Evolutionary conservation across 1,284 basidiomycete species (phyloP).

Genomic region (Irpex sp.): DNA sequence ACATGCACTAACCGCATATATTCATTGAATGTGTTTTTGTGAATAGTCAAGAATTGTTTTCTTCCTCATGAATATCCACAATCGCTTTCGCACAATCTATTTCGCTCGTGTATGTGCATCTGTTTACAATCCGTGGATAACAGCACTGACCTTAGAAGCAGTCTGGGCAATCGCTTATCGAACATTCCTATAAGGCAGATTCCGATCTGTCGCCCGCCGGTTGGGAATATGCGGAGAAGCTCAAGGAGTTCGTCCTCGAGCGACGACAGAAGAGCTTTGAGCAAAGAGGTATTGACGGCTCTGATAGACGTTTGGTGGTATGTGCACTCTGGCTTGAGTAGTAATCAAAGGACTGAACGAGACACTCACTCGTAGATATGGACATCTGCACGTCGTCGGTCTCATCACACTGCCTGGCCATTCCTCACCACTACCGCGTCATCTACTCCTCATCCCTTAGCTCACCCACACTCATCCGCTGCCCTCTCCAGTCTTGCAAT

Average conservation of each 20-base stretch:
- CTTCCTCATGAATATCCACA: constrained; percentile 99
- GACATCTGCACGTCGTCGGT: constrained; percentile 91
- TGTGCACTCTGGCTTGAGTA: constrained; percentile 23
- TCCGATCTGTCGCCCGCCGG: constrained; percentile 94
- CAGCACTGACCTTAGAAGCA: constrained; percentile 22
- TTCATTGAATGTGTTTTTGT: no score
- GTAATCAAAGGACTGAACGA: not conserved
- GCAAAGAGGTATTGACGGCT: constrained; percentile 59
- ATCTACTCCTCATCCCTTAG: constrained; percentile 2
- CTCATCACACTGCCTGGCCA: constrained; percentile 95
- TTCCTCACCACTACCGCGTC: constrained; percentile 54
- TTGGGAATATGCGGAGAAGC: constrained; percentile 88
- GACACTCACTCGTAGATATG: constrained; percentile 64
- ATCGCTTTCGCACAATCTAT: constrained; percentile 85
- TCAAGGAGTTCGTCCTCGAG: constrained; percentile 84
- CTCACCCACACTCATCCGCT: not conserved
- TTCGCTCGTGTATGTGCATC: constrained; percentile 75
- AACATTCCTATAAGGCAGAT: constrained; percentile 98
- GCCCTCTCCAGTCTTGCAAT: constrained; percentile 2
- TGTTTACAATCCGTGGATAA: not conserved
- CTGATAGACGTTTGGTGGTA: constrained; percentile 73
- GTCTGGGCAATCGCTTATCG: constrained; percentile 95
- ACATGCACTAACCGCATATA: no score
- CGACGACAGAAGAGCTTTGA: constrained; percentile 68
- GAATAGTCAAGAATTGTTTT: constrained; percentile 86